A percentile compares a stretch with the other conserved stretches of the same genome.
These are phyloP conservation scores for Corynespora cassiicola DNA, from an alignment of 2,329 filamentous ascomycete genomes.

Conservation along the genomic window DNA sequence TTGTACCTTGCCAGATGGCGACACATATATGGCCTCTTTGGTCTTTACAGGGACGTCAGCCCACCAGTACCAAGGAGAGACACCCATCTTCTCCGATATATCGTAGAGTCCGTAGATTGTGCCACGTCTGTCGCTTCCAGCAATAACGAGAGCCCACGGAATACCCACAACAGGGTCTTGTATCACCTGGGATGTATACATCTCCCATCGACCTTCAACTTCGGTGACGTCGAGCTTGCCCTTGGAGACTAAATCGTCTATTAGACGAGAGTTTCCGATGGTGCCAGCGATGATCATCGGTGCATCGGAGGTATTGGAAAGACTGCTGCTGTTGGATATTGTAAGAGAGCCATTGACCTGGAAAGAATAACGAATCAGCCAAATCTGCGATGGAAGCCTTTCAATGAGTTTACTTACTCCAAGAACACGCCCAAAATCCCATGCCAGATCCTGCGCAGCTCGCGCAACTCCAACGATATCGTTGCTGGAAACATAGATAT, in stretches of 20 bases:
- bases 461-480: slow-evolving; percentile 61
- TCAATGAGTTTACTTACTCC: slow-evolving; percentile 63
- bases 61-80: slow-evolving; percentile 68
- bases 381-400: slow-evolving; percentile 29
- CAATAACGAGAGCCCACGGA: slow-evolving; percentile 66
- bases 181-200: slow-evolving; percentile 66
- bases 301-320: slow-evolving; percentile 12
- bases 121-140: slow-evolving; percentile 67
- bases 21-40: slow-evolving; percentile 21
- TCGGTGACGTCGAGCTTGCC: slow-evolving; percentile 63
- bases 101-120: slow-evolving; percentile 74
- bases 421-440: slow-evolving; percentile 70
- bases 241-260: slow-evolving; percentile 61
- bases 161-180: slow-evolving; percentile 62
- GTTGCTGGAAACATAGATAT: slow-evolving; percentile 15
- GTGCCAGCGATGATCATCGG: slow-evolving; percentile 70
- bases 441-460: slow-evolving; percentile 67
- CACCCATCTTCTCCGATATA: slow-evolving; percentile 73
- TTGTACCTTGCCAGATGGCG: slow-evolving; percentile 52
- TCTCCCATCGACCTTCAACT: slow-evolving; percentile 70
- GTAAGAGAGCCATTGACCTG: slow-evolving; percentile 3
- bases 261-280: slow-evolving; percentile 65
- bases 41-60: slow-evolving; percentile 7
- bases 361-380: slow-evolving; percentile 55
- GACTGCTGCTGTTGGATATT: slow-evolving; percentile 13